A percentile compares a stretch with the other conserved stretches of the same genome.
Conservation (phyloP, 2,329 filamentous ascomycete genomes). For the Diaporthe sp. region DNA sequence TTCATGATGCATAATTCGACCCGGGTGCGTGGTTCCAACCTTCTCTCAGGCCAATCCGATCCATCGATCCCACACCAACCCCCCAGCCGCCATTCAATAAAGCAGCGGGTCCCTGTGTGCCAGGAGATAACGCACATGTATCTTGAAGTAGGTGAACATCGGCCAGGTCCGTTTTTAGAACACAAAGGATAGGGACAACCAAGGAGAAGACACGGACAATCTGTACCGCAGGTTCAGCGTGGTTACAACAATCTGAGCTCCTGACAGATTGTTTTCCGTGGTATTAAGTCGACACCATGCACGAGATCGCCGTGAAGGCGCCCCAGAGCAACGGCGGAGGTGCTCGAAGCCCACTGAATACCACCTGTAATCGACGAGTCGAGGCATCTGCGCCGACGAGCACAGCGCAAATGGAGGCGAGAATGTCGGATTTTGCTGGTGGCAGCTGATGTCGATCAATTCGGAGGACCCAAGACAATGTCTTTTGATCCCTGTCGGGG, state of each 20-base stretch:
- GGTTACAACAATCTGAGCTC: neutral
- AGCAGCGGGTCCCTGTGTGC: slow-evolving; percentile 23
- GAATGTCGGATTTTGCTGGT: neutral
- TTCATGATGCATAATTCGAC: slow-evolving; percentile 28
- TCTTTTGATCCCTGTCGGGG: neutral
- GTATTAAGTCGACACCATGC: neutral
- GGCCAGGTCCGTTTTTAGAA: neutral
- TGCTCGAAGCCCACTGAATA: neutral
- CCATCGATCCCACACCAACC: neutral
- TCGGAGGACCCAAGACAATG: neutral
- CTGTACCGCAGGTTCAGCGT: neutral
- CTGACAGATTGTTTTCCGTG: neutral
- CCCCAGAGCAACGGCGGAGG: neutral
- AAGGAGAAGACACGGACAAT: neutral
- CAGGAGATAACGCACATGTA: slow-evolving; percentile 8
- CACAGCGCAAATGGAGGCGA: neutral
- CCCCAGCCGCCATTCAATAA: neutral
- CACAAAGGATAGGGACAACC: neutral
- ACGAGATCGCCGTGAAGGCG: no score
- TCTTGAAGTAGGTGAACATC: slow-evolving; percentile 19
- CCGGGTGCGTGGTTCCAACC: slow-evolving; percentile 26
- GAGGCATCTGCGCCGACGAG: neutral
- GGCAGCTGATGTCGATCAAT: neutral
- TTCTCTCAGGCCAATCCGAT: slow-evolving; percentile 30
- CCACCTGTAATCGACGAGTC: neutral